Percentiles rank a stretch among this genome's conserved stretches.
Conservation (phyloP, 306 rosid species). For the Astragalus membranaceus region DNA sequence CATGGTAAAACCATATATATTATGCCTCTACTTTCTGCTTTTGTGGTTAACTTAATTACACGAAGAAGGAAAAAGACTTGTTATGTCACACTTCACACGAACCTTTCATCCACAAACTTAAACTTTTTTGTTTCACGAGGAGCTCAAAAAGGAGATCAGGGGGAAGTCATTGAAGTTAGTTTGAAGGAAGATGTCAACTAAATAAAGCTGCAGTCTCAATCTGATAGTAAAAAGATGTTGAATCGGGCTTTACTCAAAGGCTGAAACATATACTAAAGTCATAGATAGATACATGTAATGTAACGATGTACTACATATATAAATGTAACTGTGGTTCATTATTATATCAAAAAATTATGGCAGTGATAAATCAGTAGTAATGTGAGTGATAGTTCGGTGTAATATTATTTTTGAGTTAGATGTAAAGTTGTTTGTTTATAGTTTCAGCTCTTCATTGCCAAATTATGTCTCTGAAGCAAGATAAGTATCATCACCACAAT, state of each 20-base stretch:
- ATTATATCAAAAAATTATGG: neutral
- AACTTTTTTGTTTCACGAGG: slow-evolving; percentile 42
- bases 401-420: no score
- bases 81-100: neutral
- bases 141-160: slow-evolving; percentile 5
- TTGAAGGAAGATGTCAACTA: slow-evolving; percentile 15
- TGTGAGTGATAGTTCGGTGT: neutral
- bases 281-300: neutral
- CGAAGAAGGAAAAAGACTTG: slow-evolving; percentile 27
- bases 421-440: no score
- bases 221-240: neutral
- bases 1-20: slow-evolving; percentile 35
- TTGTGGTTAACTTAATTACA: slow-evolving; percentile 16
- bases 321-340: neutral
- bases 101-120: slow-evolving; percentile 21
- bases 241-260: neutral
- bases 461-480: no score
- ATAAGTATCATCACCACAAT: no score
- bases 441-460: no score
- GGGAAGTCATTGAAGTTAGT: slow-evolving; percentile 4
- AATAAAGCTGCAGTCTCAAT: slow-evolving; percentile 17
- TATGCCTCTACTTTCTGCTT: slow-evolving; percentile 12
- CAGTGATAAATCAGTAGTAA: neutral
- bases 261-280: neutral
- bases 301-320: neutral